A percentile compares a stretch with the other conserved stretches of the same genome.
phyloP scores from a whole-genome alignment of 805 yeast species.

The Cyberlindnera saturnus region DNA sequence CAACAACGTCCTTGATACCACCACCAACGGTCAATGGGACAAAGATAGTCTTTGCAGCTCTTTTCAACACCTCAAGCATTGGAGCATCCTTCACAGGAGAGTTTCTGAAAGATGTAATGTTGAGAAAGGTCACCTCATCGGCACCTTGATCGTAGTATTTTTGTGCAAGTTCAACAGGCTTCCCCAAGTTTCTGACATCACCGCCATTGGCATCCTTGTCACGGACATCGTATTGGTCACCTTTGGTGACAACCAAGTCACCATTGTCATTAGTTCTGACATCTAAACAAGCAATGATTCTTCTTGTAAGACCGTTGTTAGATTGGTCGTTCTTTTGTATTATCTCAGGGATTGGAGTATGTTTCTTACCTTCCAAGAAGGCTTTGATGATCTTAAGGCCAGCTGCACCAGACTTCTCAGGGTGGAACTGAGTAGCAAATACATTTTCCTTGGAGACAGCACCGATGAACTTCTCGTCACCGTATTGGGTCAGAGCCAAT shows the following conservation, averaged over 20 bases:
- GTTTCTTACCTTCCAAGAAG: conserved; percentile 44
- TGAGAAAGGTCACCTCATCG: conserved; percentile 91
- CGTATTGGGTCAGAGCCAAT: conserved; percentile 67
- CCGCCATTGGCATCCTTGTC: conserved; percentile 53
- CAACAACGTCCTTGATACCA: conserved; percentile 87
- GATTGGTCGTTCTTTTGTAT: conserved; percentile 29
- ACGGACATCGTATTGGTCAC: conserved; percentile 97
- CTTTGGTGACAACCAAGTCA: conserved; percentile 95
- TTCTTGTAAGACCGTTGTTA: conserved; percentile 69
- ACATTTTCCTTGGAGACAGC: conserved; percentile 72
- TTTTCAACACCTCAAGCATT: conserved; percentile 82
- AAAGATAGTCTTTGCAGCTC: conserved; percentile 84
- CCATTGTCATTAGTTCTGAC: conserved; percentile 95
- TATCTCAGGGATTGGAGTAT: conserved; percentile 14
- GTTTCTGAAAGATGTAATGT: conserved; percentile 92
- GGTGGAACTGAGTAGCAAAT: conserved; percentile 97
- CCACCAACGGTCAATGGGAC: conserved; percentile 99
- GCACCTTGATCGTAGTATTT: conserved; percentile 92
- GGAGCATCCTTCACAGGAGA: conserved; percentile 92
- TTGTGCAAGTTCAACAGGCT: conserved; percentile 92
- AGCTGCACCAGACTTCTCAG: conserved; percentile 94
- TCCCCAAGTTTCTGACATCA: conserved; percentile 87
- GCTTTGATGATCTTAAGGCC: conserved; percentile 74
- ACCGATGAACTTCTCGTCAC: conserved; percentile 74
- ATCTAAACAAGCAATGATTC: conserved; percentile 94